Conservation (phyloP, 805 yeast genomes). For the Scheffersomyces coipomensis region DNA sequence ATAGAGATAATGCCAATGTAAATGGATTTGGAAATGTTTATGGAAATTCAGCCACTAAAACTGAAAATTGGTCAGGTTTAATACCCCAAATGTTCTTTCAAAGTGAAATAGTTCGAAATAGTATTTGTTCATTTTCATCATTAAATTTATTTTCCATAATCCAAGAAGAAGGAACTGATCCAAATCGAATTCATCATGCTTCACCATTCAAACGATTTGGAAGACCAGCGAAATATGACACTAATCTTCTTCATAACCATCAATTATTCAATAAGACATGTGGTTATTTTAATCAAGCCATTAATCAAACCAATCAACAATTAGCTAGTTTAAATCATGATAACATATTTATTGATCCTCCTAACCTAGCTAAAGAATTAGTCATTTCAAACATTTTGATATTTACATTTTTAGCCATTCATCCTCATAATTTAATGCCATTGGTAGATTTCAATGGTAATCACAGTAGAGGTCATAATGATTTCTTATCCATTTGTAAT, state of each 20-base stretch:
- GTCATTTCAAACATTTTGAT: constrained; percentile 18
- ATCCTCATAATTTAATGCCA: constrained; percentile 28
- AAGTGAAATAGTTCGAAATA: constrained; percentile 22
- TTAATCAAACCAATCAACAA: neutral
- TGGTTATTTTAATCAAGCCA: constrained; percentile 2
- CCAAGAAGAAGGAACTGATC: no score
- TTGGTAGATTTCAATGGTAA: constrained; percentile 20
- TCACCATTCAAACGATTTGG: neutral
- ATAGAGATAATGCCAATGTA: no score
- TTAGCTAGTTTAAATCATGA: no score
- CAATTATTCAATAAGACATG: constrained; percentile 3
- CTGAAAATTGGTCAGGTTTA: constrained; percentile 22
- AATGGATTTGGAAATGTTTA: no score
- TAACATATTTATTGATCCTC: neutral
- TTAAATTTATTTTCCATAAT: neutral
- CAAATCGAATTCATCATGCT: no score
- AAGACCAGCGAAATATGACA: neutral
- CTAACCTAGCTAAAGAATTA: constrained; percentile 13
- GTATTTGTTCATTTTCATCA: constrained; percentile 21
- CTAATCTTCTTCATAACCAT: neutral
- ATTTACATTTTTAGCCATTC: constrained; percentile 29
- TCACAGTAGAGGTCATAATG: no score
- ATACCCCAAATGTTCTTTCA: constrained; percentile 23
- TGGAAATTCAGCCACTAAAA: no score
- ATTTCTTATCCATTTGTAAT: constrained; percentile 17